Evolutionary conservation across 1,284 basidiomycete genomes (phyloP), one percentile per base, ranked within the genome.

Genomic region (Hemileccinum hortonii): DNA sequence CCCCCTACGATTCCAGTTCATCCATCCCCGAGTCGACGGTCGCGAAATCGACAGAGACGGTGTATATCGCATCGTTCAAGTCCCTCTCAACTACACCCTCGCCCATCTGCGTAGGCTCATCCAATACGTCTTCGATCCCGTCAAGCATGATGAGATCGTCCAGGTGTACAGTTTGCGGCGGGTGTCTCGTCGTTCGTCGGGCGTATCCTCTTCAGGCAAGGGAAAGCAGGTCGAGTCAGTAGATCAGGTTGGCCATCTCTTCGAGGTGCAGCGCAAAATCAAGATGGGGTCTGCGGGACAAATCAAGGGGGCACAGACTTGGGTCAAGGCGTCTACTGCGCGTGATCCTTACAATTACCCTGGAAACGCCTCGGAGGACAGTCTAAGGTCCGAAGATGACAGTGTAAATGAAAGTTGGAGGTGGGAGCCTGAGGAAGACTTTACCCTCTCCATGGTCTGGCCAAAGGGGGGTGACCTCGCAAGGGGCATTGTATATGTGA

Each of bases 71-170:
- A 71, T 86, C 51, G 81, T 82, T 6, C 85, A 87, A 56, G 83
- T 88, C 6, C 87, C 87, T 0, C 71, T 81, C 26, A 84, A 77
- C 62, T 89, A 87, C 62, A 85, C 82, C 0, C 83, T 90, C 59
- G 73, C 78, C 3, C 85, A 86, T 58, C 72, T 90, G 3, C 78
- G 80, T 44, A 77, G 75, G 47, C 75, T 90, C 49, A 74, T 87
- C 33, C 70, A 78, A 10, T 90, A 82, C 63, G 67, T 87, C 5
- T 89, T 87, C 59, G 77, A 79, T 30, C 56, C 60, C 6, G 61
- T 61, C 16, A 54, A 39, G 33, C 55, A 70, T 18, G 45, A 42
- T 9, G 58, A 69, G 54, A 59, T 70, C 38, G 42, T 48, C 33
- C 52, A 54, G 26, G 45, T 57, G 7, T 54, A 58, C 24, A 52